These are phyloP conservation scores for Starmera amethionina DNA, from an alignment of 805 yeast species.

Conservation along the genomic window DNA sequence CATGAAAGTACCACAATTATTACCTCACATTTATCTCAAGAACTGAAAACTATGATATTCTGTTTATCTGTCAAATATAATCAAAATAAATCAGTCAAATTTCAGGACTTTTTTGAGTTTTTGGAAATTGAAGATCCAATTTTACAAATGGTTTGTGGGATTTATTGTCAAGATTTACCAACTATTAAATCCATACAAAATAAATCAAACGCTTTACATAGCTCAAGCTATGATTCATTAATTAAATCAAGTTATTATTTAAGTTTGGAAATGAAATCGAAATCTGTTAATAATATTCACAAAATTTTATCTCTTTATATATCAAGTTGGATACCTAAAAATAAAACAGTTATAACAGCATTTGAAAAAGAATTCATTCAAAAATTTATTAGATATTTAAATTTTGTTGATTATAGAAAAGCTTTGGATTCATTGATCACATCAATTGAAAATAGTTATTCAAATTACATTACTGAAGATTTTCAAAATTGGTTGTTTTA, in stretches of 20 bases:
- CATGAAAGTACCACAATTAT: background rate
- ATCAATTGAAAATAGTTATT: slow-evolving; percentile 6
- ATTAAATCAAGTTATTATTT: slow-evolving; percentile 24
- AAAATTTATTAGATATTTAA: slow-evolving; percentile 11
- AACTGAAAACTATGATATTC: slow-evolving; percentile 11
- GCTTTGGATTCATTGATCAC: slow-evolving; percentile 5
- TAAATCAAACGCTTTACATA: background rate
- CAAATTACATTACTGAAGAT: background rate
- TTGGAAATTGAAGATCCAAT: slow-evolving; percentile 10
- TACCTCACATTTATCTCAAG: slow-evolving; percentile 8
- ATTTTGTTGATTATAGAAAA: slow-evolving; percentile 11
- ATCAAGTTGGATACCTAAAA: slow-evolving; percentile 20
- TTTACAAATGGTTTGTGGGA: slow-evolving; percentile 16
- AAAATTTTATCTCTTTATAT: slow-evolving; percentile 22
- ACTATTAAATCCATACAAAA: slow-evolving; percentile 4
- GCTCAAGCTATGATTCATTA: slow-evolving; percentile 16
- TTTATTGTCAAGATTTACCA: slow-evolving; percentile 8
- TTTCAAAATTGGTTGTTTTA: slow-evolving; percentile 10
- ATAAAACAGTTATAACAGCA: slow-evolving; percentile 4
- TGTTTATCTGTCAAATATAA: slow-evolving; percentile 8
- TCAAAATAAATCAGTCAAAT: background rate
- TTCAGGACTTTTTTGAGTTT: slow-evolving; percentile 3
- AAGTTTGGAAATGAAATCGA: slow-evolving; percentile 22
- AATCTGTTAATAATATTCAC: slow-evolving; percentile 20
- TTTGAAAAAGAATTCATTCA: slow-evolving; percentile 12